A percentile compares a stretch with the other conserved stretches of the same genome.
phyloP scores from a whole-genome alignment of 2,329 filamentous ascomycete genomes.

The Phoma herbarum region DNA sequence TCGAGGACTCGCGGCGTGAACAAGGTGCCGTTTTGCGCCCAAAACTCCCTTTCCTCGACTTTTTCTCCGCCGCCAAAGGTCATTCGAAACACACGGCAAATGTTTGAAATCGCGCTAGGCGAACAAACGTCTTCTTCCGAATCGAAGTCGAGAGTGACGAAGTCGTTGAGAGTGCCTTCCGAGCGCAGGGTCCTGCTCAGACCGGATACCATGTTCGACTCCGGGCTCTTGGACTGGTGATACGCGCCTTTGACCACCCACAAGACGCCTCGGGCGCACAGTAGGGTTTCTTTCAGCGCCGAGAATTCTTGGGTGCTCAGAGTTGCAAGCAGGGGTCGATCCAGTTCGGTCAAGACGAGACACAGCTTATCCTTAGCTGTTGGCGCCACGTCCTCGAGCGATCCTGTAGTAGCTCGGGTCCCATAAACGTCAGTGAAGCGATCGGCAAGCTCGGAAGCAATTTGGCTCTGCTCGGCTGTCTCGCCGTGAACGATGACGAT shows the following conservation, averaged over 20 bases:
- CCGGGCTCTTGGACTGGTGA: slow-evolving; percentile 8
- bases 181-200: slow-evolving; percentile 25
- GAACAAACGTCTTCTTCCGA: neutral
- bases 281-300: slow-evolving; percentile 11
- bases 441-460: slow-evolving; percentile 28
- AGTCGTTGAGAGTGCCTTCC: slow-evolving; percentile 21
- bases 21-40: slow-evolving; percentile 13
- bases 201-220: slow-evolving; percentile 24
- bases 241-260: slow-evolving; percentile 22
- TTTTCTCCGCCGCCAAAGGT: slow-evolving; percentile 1
- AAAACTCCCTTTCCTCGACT: slow-evolving; percentile 21
- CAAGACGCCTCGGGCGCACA: slow-evolving; percentile 15
- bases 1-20: slow-evolving; percentile 27
- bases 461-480: slow-evolving; percentile 18
- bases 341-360: slow-evolving; percentile 22
- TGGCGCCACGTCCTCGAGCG: slow-evolving; percentile 3
- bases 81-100: slow-evolving; percentile 20
- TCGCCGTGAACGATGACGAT: slow-evolving; percentile 28
- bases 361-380: slow-evolving; percentile 27
- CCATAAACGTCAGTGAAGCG: slow-evolving; percentile 18
- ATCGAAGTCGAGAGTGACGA: slow-evolving; percentile 26
- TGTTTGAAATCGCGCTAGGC: slow-evolving; percentile 1
- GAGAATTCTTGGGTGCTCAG: slow-evolving; percentile 11
- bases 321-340: slow-evolving; percentile 14
- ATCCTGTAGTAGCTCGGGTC: neutral